Base-by-base conservation (phyloP, 179 eudicot genomes). In the Dionaea muscipula region DNA sequence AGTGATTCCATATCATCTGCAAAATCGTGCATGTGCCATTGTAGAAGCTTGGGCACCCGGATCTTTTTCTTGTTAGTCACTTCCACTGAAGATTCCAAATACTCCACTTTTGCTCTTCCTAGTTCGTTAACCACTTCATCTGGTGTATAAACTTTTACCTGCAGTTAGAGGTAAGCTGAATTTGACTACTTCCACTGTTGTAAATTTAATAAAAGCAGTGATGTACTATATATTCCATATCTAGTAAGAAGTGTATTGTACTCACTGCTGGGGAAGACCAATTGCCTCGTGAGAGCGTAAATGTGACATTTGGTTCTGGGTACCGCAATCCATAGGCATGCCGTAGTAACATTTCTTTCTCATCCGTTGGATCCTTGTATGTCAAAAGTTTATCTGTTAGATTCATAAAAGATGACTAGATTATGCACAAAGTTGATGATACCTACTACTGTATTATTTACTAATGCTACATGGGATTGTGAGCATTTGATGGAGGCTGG, bases 201-300 rank as follows among this genome's bases (percentile, higher is more conserved):
- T 31, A 31, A 31, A 31, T 31, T 31, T 31, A 31, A 28, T 28
- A 8, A 28, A 28, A 28, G 35, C 5, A 28, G 3, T 3, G 35
- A 28, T 8, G 35, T n/a, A n/a, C 35, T 28, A 28, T 28, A 3
- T 28, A 8, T 28, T 28, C 35, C 8, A 28, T 28, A 28, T 28
- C 35, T 3, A 8, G 35, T 8, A 15, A 36, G 61, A 7, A 21
- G 16, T 3, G 15, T 44, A 26, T 31, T 37, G 27, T 23, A 68
- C 87, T 78, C 73, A 83, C 95, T 59, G 84, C 83, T 56, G 97
- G 95, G 22, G 97, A 89, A 47, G 97, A 85, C 86, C 88, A 77
- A 51, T 78, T 86, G 75, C 97, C 95, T 59, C 86, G 66, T 64
- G 89, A 89, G 26, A 89, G 89, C 52, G 95, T 86, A 61, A 89